phyloP scores from a whole-genome alignment of 768 basidiomycete species.

The Mycena epipterygia region DNA sequence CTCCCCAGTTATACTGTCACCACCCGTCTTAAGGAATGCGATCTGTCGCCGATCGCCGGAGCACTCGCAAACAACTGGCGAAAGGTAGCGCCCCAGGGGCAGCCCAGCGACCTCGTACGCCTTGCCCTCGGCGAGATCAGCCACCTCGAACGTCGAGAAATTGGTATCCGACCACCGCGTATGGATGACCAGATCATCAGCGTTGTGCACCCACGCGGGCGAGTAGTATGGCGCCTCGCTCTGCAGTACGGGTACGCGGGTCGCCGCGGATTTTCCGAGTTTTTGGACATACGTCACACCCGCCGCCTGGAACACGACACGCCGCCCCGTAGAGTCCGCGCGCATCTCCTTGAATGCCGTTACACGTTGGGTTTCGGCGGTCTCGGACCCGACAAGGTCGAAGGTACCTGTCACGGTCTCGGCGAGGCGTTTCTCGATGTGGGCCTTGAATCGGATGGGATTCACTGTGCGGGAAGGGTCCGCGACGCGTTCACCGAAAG shows the following conservation, averaged over 20 bases:
- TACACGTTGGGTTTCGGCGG: conserved; percentile 66
- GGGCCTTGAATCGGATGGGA: conserved; percentile 71
- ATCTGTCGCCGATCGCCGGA: conserved; percentile 58
- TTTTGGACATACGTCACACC: conserved; percentile 69
- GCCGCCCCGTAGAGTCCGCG: conserved; percentile 66
- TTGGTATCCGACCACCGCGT: conserved; percentile 76
- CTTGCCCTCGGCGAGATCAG: conserved; percentile 59
- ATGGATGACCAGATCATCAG: conserved; percentile 67
- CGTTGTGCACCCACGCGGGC: conserved; percentile 71
- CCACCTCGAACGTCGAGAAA: conserved; percentile 77
- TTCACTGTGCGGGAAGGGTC: conserved; percentile 52
- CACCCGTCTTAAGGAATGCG: conserved; percentile 75
- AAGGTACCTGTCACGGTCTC: conserved; percentile 66
- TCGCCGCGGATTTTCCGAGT: conserved; percentile 48
- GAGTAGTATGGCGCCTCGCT: conserved; percentile 71
- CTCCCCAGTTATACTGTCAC: conserved; percentile 71
- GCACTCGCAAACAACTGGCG: conserved; percentile 67
- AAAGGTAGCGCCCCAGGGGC: conserved; percentile 76
- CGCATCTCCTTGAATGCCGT: conserved; percentile 73
- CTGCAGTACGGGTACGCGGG: conserved; percentile 64
- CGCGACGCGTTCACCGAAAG: conserved; percentile 64
- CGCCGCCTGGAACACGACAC: conserved; percentile 76
- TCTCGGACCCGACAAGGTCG: conserved; percentile 68
- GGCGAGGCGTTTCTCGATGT: conserved; percentile 74
- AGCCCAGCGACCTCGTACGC: conserved; percentile 67